These are phyloP conservation scores for Isatis lusitanica DNA, from an alignment of 441 rosid species.

Conservation along the genomic window DNA sequence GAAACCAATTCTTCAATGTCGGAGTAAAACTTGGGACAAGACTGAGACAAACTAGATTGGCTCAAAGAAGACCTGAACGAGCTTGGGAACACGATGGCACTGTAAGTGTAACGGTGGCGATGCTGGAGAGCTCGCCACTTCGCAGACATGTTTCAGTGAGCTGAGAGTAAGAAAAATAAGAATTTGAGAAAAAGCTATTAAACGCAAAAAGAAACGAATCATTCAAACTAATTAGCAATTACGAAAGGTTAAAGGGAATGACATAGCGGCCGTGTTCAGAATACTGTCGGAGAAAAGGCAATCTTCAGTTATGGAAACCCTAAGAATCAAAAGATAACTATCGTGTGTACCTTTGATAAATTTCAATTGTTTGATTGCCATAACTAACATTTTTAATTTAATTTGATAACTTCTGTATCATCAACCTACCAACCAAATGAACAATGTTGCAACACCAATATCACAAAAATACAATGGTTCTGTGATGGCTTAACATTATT, in stretches of 20 bases:
- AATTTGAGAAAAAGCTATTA: too few species aligned
- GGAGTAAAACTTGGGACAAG: conserved; percentile 45
- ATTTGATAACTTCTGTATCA: conserved; percentile 88
- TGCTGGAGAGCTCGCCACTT: conserved; percentile 97
- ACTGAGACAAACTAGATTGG: conserved; percentile 41
- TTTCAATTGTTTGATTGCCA: too few species aligned
- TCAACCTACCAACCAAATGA: conserved; percentile 62
- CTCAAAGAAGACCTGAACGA: conserved; percentile 48
- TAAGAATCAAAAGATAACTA: too few species aligned
- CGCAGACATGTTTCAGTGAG: conserved; percentile 60
- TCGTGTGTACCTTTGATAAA: too few species aligned
- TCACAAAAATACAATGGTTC: neutral
- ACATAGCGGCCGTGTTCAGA: too few species aligned
- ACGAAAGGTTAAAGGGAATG: too few species aligned
- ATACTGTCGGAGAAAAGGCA: too few species aligned
- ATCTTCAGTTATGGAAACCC: too few species aligned
- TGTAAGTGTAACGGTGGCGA: conserved; percentile 92
- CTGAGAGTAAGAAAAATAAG: neutral
- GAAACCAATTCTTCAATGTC: conserved; percentile 58
- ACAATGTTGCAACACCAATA: conserved; percentile 11
- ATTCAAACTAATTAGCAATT: too few species aligned
- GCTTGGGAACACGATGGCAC: conserved; percentile 68
- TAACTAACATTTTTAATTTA: too few species aligned
- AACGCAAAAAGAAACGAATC: too few species aligned
- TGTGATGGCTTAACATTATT: conserved; percentile 7